Evolutionary conservation across 2,329 filamentous ascomycete genomes (phyloP), one percentile per base, ranked within the genome.

Genomic region (Trichoderma endophyticum): DNA sequence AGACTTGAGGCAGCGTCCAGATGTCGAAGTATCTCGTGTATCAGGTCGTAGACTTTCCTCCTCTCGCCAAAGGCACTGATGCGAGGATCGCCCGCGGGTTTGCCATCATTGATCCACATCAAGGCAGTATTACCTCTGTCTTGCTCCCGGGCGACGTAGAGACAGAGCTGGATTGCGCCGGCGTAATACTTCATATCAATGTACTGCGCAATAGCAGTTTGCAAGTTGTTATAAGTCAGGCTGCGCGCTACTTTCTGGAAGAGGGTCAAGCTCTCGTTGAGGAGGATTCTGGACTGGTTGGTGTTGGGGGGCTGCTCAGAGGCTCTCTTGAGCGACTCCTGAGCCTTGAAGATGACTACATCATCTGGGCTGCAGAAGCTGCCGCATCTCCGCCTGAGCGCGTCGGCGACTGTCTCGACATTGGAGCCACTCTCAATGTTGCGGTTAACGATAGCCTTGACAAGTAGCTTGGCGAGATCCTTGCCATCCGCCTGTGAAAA

Each of bases 361-460:
- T 99, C 96, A 75, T 99, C 95, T 0, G 95, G 91, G 78, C 95
- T 98, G 81, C 96, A 99, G 87, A 99, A 99, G 82, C 93, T 98
- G 74, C 96, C 97, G 77, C 96, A 99, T 77, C 95, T 90, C 76
- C 96, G 88, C 61, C 96, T 89, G 64, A 99, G 84, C n/a, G 95
- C 94, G 81, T 99, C 96, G 0, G 96, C 95, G 28, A 99, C 94
- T 0, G 95, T 98, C 82, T 99, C 97, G 24, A 99, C 95, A 74
- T 98, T 99, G 5, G 95, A 95, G 11, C 97, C 96, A 78, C 94
- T 97, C 72, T 95, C 93, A 77, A 99, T 99, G 80, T 97, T 99
- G 77, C 95, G 91, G 81, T 98, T 98, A 70, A 99, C 96, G 78
- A 99, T 98, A 0, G 95, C 94, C 81, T 98, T 99, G 71, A 99